Evolutionary conservation across 768 basidiomycete genomes (phyloP).

Genomic region (Lepiota subincarnata): DNA sequence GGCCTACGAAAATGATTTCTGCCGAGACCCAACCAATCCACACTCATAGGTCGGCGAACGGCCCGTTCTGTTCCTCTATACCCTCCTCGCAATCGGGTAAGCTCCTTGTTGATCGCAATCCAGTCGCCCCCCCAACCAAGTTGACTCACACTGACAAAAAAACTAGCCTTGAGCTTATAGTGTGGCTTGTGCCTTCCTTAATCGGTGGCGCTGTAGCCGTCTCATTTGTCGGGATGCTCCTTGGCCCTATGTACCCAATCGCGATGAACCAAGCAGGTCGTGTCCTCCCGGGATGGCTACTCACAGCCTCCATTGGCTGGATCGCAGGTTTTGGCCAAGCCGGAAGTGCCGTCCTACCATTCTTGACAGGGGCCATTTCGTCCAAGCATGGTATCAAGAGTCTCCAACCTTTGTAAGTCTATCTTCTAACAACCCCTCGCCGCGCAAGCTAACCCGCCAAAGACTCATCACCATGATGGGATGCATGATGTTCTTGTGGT

Average conservation of each 20-base stretch:
- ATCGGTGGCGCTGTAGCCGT: conserved; percentile 62
- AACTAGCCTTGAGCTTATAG: conserved; percentile 53
- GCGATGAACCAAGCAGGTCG: conserved; percentile 67
- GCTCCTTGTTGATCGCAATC: conserved; percentile 16
- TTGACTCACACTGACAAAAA: not conserved
- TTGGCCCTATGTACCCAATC: conserved; percentile 77
- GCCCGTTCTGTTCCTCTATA: conserved; percentile 48
- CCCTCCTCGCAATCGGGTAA: conserved; percentile 46
- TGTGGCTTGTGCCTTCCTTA: conserved; percentile 69
- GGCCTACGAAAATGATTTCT: not conserved
- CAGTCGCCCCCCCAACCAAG: not conserved
- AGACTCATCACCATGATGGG: conserved; percentile 63
- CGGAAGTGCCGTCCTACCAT: conserved; percentile 68
- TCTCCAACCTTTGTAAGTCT: conserved; percentile 58
- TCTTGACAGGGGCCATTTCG: conserved; percentile 68
- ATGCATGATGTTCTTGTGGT: conserved; percentile 54
- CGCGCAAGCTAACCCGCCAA: not conserved
- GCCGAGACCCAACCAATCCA: too few species aligned
- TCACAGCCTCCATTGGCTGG: conserved; percentile 64
- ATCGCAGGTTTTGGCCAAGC: conserved; percentile 67
- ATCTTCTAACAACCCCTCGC: not conserved
- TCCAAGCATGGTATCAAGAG: conserved; percentile 55
- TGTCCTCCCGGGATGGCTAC: conserved; percentile 66
- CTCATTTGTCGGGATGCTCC: conserved; percentile 57
- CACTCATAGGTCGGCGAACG: conserved; percentile 48